These are phyloP conservation scores for Lentithecium fluviatile DNA, from an alignment of 495 filamentous ascomycete genomes.

Conservation along the genomic window DNA sequence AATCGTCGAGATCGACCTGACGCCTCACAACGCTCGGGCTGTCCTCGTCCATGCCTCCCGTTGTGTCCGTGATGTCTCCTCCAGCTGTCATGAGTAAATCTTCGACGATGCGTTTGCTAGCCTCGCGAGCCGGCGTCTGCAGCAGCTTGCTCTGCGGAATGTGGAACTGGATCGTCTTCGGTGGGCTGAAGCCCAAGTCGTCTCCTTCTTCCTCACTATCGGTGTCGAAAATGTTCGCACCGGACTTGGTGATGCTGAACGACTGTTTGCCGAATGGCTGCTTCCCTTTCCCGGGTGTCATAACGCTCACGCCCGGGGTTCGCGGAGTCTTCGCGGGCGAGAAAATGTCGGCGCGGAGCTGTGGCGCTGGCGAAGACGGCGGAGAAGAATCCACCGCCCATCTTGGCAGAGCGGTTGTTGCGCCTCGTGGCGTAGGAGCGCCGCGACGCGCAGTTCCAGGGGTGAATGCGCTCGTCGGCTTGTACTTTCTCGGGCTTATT, in stretches of 20 bases:
- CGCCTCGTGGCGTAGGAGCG: not conserved
- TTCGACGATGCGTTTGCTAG: conserved; percentile 86
- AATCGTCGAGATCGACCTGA: conserved; percentile 35
- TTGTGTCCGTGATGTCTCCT: conserved; percentile 54
- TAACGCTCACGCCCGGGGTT: conserved; percentile 76
- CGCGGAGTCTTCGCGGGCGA: conserved; percentile 59
- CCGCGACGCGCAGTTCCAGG: conserved; percentile 23
- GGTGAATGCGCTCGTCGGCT: conserved; percentile 34
- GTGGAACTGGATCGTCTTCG: conserved; percentile 96
- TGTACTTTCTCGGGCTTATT: conserved; percentile 46
- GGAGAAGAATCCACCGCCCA: conserved; percentile 41
- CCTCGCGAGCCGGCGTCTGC: conserved; percentile 93
- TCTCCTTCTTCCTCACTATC: conserved; percentile 55
- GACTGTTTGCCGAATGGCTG: conserved; percentile 5
- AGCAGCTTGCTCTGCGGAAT: conserved; percentile 81
- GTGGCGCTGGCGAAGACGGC: conserved; percentile 62
- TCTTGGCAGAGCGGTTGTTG: conserved; percentile 2
- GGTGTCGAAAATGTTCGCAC: conserved; percentile 22
- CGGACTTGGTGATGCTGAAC: conserved; percentile 4
- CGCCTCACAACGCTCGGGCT: conserved; percentile 68
- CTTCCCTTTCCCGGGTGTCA: conserved; percentile 54
- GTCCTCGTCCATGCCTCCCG: conserved; percentile 34
- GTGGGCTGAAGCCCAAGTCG: conserved; percentile 72
- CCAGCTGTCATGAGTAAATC: conserved; percentile 86
- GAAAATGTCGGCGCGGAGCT: conserved; percentile 82